Evolutionary conservation across 306 rosid species (phyloP).

Genomic region (Gastrolobium bilobum): DNA sequence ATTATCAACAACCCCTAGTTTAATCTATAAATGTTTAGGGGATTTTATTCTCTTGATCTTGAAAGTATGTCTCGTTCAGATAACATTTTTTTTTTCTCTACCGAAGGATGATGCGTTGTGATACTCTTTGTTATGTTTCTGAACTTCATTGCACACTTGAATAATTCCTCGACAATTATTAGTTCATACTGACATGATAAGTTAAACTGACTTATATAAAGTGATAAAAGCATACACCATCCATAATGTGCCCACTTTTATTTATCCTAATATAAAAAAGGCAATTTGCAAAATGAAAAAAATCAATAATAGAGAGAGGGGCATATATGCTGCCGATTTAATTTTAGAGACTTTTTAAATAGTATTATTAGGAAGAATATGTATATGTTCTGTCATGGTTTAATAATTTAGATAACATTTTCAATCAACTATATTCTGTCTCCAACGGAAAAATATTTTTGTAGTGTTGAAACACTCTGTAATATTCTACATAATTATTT

Average conservation of each 20-base stretch:
- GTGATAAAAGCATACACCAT: no score
- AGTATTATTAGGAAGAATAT: not conserved
- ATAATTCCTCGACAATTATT: not conserved
- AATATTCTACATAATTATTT: not conserved
- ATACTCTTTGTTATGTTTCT: not conserved
- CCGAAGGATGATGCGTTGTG: not conserved
- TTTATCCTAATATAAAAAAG: not conserved
- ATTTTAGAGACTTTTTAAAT: not conserved
- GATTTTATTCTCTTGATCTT: not conserved
- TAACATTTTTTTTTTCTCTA: not conserved
- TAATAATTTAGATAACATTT: not conserved
- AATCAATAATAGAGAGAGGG: not conserved
- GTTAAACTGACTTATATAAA: not conserved
- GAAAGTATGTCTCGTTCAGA: not conserved
- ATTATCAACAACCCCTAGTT: no score
- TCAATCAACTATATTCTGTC: not conserved
- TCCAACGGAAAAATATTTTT: not conserved
- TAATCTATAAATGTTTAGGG: not conserved
- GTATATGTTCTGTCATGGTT: not conserved
- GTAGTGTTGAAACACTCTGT: slow-evolving; percentile 33
- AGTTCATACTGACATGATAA: not conserved
- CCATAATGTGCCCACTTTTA: not conserved
- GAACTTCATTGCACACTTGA: not conserved
- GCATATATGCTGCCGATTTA: not conserved
- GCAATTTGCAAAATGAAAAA: not conserved